Conservation (phyloP, 805 yeast species). For the Candida awuae region DNA sequence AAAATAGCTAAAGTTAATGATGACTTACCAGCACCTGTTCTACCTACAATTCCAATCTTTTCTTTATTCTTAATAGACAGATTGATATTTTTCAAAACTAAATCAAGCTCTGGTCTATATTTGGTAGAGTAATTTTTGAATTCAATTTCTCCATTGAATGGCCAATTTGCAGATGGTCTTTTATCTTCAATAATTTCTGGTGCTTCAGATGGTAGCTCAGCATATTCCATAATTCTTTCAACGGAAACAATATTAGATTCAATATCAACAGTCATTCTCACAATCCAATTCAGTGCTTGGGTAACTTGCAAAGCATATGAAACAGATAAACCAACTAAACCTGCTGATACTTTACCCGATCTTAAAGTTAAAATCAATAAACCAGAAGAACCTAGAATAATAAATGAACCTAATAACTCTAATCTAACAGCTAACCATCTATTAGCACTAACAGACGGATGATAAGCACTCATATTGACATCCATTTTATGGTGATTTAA, state of each 20-base stretch:
- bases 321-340: conserved; percentile 88
- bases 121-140: conserved; percentile 74
- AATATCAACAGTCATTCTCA: conserved; percentile 96
- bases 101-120: conserved; percentile 74
- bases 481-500: conserved; percentile 70
- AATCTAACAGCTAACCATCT: conserved; percentile 96
- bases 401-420: conserved; percentile 83
- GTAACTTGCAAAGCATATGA: conserved; percentile 91
- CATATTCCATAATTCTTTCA: conserved; percentile 58
- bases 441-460: conserved; percentile 87
- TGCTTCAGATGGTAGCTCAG: conserved; percentile 61
- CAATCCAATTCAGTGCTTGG: conserved; percentile 93
- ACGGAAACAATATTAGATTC: conserved; percentile 91
- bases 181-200: conserved; percentile 39
- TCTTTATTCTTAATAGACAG: conserved; percentile 63
- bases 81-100: conserved; percentile 63
- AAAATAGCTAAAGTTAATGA: conserved; percentile 78
- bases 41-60: conserved; percentile 91
- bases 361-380: conserved; percentile 64
- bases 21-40: conserved; percentile 96
- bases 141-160: conserved; percentile 55
- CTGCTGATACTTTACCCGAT: conserved; percentile 71
- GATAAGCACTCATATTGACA: conserved; percentile 82
- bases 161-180: conserved; percentile 71
- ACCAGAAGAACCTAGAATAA: conserved; percentile 81